Base-by-base conservation (phyloP, 2,329 filamentous ascomycete species). In the Aspergillus ochraceus region DNA sequence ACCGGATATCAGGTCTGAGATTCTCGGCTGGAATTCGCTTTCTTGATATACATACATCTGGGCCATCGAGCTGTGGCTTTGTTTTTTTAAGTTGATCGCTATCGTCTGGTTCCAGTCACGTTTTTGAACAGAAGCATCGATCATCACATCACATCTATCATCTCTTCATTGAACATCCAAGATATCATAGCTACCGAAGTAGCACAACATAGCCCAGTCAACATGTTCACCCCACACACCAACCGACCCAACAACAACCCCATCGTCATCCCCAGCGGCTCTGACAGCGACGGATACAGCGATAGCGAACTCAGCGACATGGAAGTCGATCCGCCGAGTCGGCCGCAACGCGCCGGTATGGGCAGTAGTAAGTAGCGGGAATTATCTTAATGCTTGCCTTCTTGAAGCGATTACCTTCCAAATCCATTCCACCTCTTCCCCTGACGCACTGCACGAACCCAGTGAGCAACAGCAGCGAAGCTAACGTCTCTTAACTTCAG, bases 241-340 rank as follows among this genome's bases (percentile, higher is more conserved):
- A 51, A 39, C 51, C 14, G 36, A n/a, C 36, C 36, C 36, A 42
- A 56, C 29, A 59, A 55, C 17, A 60, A 59, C 49, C 61, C 65
- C 22, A 67, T 69, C 52, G 55, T 60, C 49, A 64, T 63, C 45
- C 45, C 45, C 19, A 24, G 45, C 19, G 45, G 12, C 45, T 20
- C 19, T 32, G 61, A 66, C 50, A 58, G 66, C 19, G 62, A 61
- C 3, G 67, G 67, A 14, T 61, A 61, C 47, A 50, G 29, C 10
- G 22, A 47, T 9, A 52, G 49, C 45, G 68, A 70, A 19, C 9
- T 20, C 45, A 47, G 45, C 20, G 65, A 63, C 12, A 71, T 72
- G 69, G 61, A 70, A 32, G 46, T 71, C 45, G 68, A 71, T 9
- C 55, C 45, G 20, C 55, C 47, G 17, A 36, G 17, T 8, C 57